Evolutionary conservation across 2,329 filamentous ascomycete species (phyloP), one percentile per base, ranked within the genome.

Genomic region (Cephalotrichum gorgonifer): DNA sequence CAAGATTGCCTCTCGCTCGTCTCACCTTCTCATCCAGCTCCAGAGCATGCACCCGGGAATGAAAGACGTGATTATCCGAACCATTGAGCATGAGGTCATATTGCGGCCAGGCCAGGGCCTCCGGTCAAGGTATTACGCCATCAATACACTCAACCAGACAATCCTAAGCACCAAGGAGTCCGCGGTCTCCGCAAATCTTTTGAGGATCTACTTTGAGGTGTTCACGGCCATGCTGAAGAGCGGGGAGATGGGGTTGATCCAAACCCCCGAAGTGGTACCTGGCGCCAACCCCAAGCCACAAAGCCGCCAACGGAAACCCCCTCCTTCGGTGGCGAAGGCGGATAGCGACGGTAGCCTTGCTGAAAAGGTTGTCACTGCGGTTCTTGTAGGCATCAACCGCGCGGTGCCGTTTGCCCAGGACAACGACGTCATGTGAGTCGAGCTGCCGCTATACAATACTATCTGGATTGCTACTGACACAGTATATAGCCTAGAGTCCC

Each of bases 91-190:
- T 49, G 91, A 97, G 57, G 78, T 95, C 43, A 71, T 98, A 22
- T 85, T 96, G 62, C 81, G 88, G 47, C 87, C 90, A 0, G 86
- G 88, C 11, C 93, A 97, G 65, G 91, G 81, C 59, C 74, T 85
- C 31, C 86, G 94, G 57, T 88, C 91, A 38, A 94, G 88, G 62
- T 98, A 98, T 68, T 96, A 95, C 65, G 90, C 88, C 30, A 83
- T 95, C 63, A 96, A 96, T 63, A 97, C 93, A 0, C 74, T 98
- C 45, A 98, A 98, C 63, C 94, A 98, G 68, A 97, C 91, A 0
- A 90, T 97, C 45, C 68, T 98, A 45, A 95, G 87, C 64, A 78
- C 70, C 49, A 93, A 85, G 58, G 91, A 97, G 60, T 84, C 89
- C 35, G 75, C 80, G 17, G 77, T 95, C 17, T 90, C 90, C 7